These are phyloP conservation scores for Chimonanthus salicifolius DNA, from an alignment of 164 flowering plant species.

Conservation along the genomic window DNA sequence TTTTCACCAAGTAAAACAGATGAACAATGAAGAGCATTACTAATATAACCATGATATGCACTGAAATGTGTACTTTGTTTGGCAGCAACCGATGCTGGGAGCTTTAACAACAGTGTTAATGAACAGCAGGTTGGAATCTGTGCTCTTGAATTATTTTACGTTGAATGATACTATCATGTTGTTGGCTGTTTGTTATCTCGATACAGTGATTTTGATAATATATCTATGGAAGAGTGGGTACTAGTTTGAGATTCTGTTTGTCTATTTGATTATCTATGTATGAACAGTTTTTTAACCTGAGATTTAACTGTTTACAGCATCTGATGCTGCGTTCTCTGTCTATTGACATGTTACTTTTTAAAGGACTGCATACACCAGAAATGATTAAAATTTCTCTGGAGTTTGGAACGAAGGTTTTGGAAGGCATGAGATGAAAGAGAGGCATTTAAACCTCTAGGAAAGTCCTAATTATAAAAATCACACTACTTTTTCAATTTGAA, in stretches of 20 bases:
- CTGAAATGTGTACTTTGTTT: constrained; percentile 9
- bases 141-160: neutral
- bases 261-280: too few relatives aligned
- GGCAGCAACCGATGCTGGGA: constrained; percentile 64
- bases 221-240: too few relatives aligned
- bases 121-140: constrained; percentile 58
- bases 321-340: neutral
- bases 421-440: neutral
- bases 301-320: too few relatives aligned
- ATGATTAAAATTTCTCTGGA: too few relatives aligned
- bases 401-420: neutral
- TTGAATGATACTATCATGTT: neutral
- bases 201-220: too few relatives aligned
- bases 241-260: too few relatives aligned
- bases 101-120: constrained; percentile 84
- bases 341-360: too few relatives aligned
- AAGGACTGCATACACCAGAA: neutral
- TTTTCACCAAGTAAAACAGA: neutral
- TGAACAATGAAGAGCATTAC: neutral
- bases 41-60: neutral
- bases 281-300: too few relatives aligned
- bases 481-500: neutral
- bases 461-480: neutral
- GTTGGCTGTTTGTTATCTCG: neutral
- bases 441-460: neutral